phyloP scores from a whole-genome alignment of 2,329 filamentous ascomycete species.

The Parascedosporium putredinis region DNA sequence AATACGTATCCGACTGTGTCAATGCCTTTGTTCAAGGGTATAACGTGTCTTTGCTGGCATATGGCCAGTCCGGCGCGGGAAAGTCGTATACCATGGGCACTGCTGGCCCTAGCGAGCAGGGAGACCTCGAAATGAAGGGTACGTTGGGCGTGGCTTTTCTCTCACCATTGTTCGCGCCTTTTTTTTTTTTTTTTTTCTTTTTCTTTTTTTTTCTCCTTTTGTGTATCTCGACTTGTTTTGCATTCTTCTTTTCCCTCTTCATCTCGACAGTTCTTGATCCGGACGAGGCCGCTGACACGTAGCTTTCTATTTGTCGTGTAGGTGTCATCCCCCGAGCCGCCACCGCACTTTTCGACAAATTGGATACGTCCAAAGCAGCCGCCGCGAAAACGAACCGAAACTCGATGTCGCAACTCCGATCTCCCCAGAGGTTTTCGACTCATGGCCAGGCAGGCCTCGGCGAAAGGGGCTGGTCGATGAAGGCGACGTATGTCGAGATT shows the following conservation, averaged over 20 bases:
- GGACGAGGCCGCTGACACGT: background rate
- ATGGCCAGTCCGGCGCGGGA: constrained; percentile 92
- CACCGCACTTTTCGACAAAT: constrained; percentile 73
- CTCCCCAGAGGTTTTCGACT: constrained; percentile 61
- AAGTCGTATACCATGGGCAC: constrained; percentile 99
- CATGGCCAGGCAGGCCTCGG: constrained; percentile 26
- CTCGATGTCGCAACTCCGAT: constrained; percentile 67
- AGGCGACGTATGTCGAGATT: constrained; percentile 91
- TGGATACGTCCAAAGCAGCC: constrained; percentile 51
- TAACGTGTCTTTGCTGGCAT: constrained; percentile 95
- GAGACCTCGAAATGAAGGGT: constrained; percentile 66
- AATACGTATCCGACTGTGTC: constrained; percentile 86
- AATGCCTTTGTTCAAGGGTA: constrained; percentile 88
- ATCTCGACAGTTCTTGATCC: background rate
- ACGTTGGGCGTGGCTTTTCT: too few species aligned
- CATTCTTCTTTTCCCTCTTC: background rate
- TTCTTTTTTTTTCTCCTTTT: background rate
- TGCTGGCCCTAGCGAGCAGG: constrained; percentile 70
- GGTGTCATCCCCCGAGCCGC: constrained; percentile 95
- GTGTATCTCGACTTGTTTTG: background rate
- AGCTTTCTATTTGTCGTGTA: constrained; percentile 24
- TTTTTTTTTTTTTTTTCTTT: too few species aligned
- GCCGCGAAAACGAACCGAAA: constrained; percentile 43
- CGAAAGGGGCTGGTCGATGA: constrained; percentile 81
- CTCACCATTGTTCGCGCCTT: too few species aligned